Evolutionary conservation across 1,284 basidiomycete species (phyloP).

Genomic region (Marasmius fiardii): DNA sequence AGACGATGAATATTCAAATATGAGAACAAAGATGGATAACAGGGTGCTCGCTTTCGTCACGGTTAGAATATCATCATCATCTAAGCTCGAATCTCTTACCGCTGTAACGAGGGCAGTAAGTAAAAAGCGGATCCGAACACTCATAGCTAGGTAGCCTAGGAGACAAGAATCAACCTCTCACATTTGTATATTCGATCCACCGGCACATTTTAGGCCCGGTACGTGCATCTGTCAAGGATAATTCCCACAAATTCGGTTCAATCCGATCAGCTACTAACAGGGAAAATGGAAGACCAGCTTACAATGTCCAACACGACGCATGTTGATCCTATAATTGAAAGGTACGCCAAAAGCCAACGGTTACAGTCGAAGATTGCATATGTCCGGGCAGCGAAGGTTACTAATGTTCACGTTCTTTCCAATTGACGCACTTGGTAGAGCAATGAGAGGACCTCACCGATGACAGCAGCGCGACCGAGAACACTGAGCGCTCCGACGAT

Average conservation of each 20-base stretch:
- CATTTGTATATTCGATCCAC: background rate
- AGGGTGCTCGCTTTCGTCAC: constrained; percentile 1
- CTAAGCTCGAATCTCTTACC: background rate
- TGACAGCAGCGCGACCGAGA: constrained; percentile 27
- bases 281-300: background rate
- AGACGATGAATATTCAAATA: constrained; percentile 14
- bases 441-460: constrained; percentile 23
- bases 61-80: background rate
- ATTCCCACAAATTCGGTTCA: background rate
- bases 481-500: constrained; percentile 28
- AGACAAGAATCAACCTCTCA: background rate
- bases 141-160: too few relatives aligned
- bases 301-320: constrained; percentile 14
- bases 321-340: constrained; percentile 7
- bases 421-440: too few relatives aligned
- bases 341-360: constrained; percentile 7
- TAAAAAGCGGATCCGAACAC: background rate
- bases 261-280: background rate
- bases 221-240: background rate
- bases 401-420: too few relatives aligned
- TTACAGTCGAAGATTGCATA: constrained; percentile 13
- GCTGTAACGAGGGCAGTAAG: background rate
- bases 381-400: constrained; percentile 8
- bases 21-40: constrained; percentile 11
- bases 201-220: background rate